phyloP scores from a whole-genome alignment of 176 grass and related monocot species.

The Aegilops tauschii region DNA sequence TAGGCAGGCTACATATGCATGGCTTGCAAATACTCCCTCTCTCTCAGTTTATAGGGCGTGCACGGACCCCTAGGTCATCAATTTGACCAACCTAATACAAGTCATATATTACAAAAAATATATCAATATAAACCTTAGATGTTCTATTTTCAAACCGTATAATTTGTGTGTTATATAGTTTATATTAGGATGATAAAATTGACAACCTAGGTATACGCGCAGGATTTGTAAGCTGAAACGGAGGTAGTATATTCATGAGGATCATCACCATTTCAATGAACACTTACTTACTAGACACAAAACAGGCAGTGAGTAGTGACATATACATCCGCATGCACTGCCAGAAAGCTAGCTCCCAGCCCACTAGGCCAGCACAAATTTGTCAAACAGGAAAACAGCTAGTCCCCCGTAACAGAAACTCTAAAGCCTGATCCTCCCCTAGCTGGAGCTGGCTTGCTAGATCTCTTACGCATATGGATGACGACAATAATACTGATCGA shows the following conservation, averaged over 20 bases:
- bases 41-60: no score
- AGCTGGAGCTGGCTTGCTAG: not conserved
- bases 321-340: not conserved
- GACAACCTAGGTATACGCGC: no score
- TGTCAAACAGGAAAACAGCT: not conserved
- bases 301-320: not conserved
- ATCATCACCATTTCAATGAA: not conserved
- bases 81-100: no score
- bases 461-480: not conserved
- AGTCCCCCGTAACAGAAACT: not conserved
- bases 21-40: not conserved
- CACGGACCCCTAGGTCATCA: no score
- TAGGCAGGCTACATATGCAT: no score
- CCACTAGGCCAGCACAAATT: not conserved
- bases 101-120: no score
- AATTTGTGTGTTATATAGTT: no score
- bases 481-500: not conserved
- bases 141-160: no score
- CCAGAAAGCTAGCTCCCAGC: not conserved
- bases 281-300: not conserved
- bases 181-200: no score
- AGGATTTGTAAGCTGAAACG: no score
- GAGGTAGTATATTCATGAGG: not conserved
- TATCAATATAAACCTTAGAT: no score
- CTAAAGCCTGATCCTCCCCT: no score